These are phyloP conservation scores for Entomophthora muscae DNA, from an alignment of 371 early-diverging fungal genomes.

Conservation along the genomic window DNA sequence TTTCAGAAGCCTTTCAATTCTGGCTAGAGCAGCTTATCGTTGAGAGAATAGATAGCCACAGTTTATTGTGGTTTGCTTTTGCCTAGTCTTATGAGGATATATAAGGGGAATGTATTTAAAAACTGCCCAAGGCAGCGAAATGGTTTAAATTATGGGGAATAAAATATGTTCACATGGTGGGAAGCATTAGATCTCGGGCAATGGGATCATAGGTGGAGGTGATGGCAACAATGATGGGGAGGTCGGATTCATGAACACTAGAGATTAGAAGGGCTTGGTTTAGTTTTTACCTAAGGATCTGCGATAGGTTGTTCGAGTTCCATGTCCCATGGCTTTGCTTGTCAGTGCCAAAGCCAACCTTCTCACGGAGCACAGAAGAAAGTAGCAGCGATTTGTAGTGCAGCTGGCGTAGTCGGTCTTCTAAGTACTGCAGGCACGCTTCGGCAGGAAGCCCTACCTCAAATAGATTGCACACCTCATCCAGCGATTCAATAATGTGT, in stretches of 20 bases:
- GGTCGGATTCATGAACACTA: background rate
- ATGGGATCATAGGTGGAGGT: slow-evolving; percentile 3
- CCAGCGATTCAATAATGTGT: background rate
- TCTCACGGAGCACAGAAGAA: background rate
- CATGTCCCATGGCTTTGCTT: background rate
- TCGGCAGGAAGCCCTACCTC: slow-evolving; percentile 2
- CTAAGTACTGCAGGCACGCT: slow-evolving; percentile 4
- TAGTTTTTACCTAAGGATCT: background rate
- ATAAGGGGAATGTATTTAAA: no score
- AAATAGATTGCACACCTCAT: background rate
- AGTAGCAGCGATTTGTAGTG: slow-evolving; percentile 2
- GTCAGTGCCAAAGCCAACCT: background rate
- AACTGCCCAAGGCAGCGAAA: no score
- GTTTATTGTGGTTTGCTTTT: no score
- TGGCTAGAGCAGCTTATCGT: no score
- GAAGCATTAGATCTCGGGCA: background rate
- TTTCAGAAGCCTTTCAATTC: no score
- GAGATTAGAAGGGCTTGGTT: background rate
- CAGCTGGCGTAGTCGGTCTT: background rate
- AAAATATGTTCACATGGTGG: background rate
- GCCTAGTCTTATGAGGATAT: no score
- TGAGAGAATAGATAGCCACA: no score
- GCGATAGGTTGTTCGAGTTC: background rate
- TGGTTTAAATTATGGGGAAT: no score
- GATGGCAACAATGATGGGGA: slow-evolving; percentile 1